Evolutionary conservation across 2,329 filamentous ascomycete species (phyloP).

Genomic region (Fusarium liriodendri): DNA sequence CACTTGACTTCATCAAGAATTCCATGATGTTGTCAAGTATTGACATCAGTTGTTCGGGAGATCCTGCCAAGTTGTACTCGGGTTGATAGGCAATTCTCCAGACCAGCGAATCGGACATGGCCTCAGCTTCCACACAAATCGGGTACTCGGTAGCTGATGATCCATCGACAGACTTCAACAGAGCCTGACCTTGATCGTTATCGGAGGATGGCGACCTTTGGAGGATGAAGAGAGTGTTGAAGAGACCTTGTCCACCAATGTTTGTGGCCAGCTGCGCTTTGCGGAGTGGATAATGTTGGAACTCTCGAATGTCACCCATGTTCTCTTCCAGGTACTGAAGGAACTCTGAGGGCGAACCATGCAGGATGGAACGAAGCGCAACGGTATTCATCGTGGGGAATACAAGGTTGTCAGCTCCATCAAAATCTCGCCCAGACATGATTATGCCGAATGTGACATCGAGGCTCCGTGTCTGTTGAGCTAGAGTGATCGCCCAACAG

Average conservation of each 20-base stretch:
- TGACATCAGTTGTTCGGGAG: slow-evolving; percentile 63
- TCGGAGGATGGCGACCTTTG: slow-evolving; percentile 53
- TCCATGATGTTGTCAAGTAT: slow-evolving; percentile 70
- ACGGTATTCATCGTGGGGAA: slow-evolving; percentile 97
- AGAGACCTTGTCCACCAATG: slow-evolving; percentile 54
- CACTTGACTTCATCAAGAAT: slow-evolving; percentile 62
- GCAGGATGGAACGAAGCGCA: slow-evolving; percentile 76
- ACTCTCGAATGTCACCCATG: slow-evolving; percentile 72
- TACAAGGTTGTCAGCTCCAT: slow-evolving; percentile 73
- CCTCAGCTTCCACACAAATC: slow-evolving; percentile 84
- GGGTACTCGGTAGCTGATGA: slow-evolving; percentile 82
- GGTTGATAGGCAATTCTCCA: slow-evolving; percentile 81
- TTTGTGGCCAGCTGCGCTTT: slow-evolving; percentile 65
- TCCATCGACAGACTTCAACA: slow-evolving; percentile 74
- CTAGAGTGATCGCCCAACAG: slow-evolving; percentile 79
- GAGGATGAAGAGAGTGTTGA: slow-evolving; percentile 68
- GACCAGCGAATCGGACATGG: slow-evolving; percentile 62
- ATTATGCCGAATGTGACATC: slow-evolving; percentile 88
- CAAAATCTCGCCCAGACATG: slow-evolving; percentile 84
- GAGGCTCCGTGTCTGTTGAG: slow-evolving; percentile 69
- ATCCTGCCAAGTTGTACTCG: slow-evolving; percentile 59
- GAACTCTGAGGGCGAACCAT: slow-evolving; percentile 74
- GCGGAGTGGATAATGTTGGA: slow-evolving; percentile 82
- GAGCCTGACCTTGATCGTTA: slow-evolving; percentile 1
- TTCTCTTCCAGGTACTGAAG: slow-evolving; percentile 79